Conservation (phyloP, 225 moss, liverwort and hornwort genomes). For the Physcomitrellopsis africana region DNA sequence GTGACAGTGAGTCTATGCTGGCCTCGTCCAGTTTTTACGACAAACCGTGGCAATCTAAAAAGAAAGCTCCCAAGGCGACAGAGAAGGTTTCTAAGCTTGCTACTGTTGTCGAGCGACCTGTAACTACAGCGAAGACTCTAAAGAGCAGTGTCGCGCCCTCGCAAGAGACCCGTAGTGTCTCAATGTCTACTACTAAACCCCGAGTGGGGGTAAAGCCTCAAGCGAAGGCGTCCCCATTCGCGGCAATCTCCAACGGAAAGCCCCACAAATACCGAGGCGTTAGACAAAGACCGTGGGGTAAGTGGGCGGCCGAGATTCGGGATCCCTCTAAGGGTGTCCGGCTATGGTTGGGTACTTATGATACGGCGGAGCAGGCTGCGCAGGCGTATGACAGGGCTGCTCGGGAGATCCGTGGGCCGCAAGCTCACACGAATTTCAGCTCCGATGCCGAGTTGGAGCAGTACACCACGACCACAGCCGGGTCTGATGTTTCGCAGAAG, state of each 20-base stretch:
- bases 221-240: neutral
- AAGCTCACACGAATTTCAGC: constrained; percentile 53
- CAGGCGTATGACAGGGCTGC: constrained; percentile 64
- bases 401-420: constrained; percentile 52
- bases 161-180: neutral
- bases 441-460: neutral
- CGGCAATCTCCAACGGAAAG: constrained; percentile 8
- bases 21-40: constrained; percentile 33
- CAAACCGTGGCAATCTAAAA: constrained; percentile 34
- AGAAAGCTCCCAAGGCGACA: constrained; percentile 7
- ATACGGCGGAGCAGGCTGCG: constrained; percentile 58
- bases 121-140: no score
- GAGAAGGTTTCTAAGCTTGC: constrained; percentile 42
- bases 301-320: constrained; percentile 65
- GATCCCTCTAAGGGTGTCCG: constrained; percentile 67
- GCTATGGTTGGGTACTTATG: constrained; percentile 60
- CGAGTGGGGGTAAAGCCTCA: neutral
- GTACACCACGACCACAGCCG: neutral
- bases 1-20: constrained; percentile 22
- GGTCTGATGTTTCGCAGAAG: neutral
- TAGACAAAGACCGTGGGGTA: constrained; percentile 62
- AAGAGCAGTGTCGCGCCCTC: no score
- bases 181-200: constrained; percentile 9
- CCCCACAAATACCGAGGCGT: constrained; percentile 55
- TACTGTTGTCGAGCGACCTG: neutral